Evolutionary conservation across 345 rosid species (phyloP), one percentile per base, ranked within the genome.

Genomic region (Balakata baccata): DNA sequence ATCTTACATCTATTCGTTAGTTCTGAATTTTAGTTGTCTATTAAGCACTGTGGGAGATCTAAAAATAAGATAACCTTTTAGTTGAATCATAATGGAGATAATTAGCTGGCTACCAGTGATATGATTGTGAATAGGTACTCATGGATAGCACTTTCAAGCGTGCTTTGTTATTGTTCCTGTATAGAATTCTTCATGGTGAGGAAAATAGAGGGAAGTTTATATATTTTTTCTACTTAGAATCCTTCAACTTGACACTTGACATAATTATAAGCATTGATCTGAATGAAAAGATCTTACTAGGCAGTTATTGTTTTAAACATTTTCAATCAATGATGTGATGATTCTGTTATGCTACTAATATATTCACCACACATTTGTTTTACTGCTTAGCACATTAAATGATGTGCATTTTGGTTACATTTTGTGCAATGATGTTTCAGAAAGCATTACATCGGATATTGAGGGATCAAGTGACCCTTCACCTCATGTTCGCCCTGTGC

Each of bases 361-460:
- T 64, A 5, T 22, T 22, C 17, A 20, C 18, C 66, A 16, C 61
- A 29, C 16, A 54, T 25, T 66, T 29, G 1, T 49, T 69, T 46
- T 74, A 7, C 53, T 66, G 52, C 45, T 57, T 41, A 64, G 69
- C 70, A 60, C 59, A 56, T 41, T 75, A 58, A 61, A 39, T 64
- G 34, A 52, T 77, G 13, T 29, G 62, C 46, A 60, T 61, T 60
- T 54, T 23, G 38, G 23, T 60, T 60, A 9, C 7, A 22, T 50
- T 25, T 80, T 49, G n/a, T 71, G 17, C 72, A 74, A 47, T 69
- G 76, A 43, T 81, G 43, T 39, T 29, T 64, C 88, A 87, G 93
- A 90, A 84, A 78, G 79, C 58, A 79, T 67, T 75, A 81, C 81
- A 71, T 78, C 84, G 9, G 77, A 63, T 65, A 68, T 85, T 69